Conservation (phyloP, 805 yeast genomes). For the Grigorovia jiainica region DNA sequence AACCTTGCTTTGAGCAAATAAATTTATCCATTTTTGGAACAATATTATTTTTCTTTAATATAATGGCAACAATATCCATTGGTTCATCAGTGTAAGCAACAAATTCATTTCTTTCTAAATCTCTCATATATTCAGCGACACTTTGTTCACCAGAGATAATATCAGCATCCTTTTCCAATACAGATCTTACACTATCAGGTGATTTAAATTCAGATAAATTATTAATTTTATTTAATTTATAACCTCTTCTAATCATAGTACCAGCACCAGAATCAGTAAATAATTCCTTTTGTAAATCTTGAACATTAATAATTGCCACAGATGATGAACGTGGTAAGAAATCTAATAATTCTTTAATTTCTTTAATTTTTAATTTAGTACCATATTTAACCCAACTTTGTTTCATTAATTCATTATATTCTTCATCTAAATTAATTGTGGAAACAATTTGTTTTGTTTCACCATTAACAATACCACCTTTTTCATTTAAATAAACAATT, state of each 20-base stretch:
- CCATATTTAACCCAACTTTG: slow-evolving; percentile 99
- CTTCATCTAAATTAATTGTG: slow-evolving; percentile 90
- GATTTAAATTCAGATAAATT: slow-evolving; percentile 58
- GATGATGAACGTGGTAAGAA: slow-evolving; percentile 94
- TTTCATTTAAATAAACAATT: slow-evolving; percentile 91
- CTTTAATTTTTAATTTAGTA: slow-evolving; percentile 92
- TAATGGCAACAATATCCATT: slow-evolving; percentile 85
- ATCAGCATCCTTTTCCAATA: slow-evolving; percentile 67
- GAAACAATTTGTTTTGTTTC: slow-evolving; percentile 83
- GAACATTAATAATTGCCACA: slow-evolving; percentile 92
- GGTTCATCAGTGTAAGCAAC: slow-evolving; percentile 93
- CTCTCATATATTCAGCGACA: slow-evolving; percentile 73
- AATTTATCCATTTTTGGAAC: slow-evolving; percentile 76
- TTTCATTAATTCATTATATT: slow-evolving; percentile 80
- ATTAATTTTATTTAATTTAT: slow-evolving; percentile 67
- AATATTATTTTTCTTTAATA: slow-evolving; percentile 37
- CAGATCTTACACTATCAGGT: slow-evolving; percentile 69
- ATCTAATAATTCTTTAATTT: slow-evolving; percentile 87
- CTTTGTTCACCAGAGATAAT: slow-evolving; percentile 60
- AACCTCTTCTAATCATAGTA: slow-evolving; percentile 94
- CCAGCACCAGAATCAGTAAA: slow-evolving; percentile 99
- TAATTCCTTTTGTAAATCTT: slow-evolving; percentile 91
- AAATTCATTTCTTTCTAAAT: slow-evolving; percentile 52
- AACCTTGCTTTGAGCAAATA: slow-evolving; percentile 78
- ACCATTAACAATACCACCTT: slow-evolving; percentile 95